Conservation (phyloP, 306 rosid genomes). For the Senna siamea region DNA sequence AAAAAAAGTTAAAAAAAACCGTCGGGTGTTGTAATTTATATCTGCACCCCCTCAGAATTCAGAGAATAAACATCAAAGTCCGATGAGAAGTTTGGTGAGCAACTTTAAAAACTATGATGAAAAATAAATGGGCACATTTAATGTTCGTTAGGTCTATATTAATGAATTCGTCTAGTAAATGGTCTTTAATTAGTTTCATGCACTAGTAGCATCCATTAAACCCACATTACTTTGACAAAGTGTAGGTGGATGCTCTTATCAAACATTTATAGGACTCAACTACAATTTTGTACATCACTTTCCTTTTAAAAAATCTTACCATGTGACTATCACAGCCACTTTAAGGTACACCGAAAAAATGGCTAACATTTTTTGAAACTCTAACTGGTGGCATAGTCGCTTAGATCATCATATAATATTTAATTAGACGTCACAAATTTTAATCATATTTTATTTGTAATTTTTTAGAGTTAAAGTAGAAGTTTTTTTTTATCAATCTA, state of each 20-base stretch:
- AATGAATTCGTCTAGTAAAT: conserved; percentile 76
- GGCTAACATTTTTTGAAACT: not conserved
- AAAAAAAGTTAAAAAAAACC: too few species aligned
- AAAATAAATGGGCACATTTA: conserved; percentile 65
- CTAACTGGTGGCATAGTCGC: too few species aligned
- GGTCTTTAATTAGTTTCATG: conserved; percentile 74
- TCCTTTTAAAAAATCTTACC: conserved; percentile 43
- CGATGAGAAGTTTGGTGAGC: conserved; percentile 66
- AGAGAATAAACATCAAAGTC: conserved; percentile 58
- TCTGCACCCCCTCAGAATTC: too few species aligned
- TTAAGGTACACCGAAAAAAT: conserved; percentile 31
- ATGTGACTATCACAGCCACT: conserved; percentile 35
- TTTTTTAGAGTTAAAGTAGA: too few species aligned
- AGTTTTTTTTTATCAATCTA: too few species aligned
- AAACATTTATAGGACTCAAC: conserved; percentile 66
- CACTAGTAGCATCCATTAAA: conserved; percentile 59
- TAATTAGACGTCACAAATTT: too few species aligned
- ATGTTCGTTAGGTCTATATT: conserved; percentile 72
- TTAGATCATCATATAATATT: too few species aligned
- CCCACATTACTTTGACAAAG: conserved; percentile 58
- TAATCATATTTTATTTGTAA: too few species aligned
- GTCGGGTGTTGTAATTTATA: too few species aligned
- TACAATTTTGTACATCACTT: conserved; percentile 52
- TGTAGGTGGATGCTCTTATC: conserved; percentile 83
- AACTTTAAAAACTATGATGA: conserved; percentile 61